These are phyloP conservation scores for Rachicladosporium sp. DNA, from an alignment of 2,329 filamentous ascomycete genomes.

Conservation along the genomic window DNA sequence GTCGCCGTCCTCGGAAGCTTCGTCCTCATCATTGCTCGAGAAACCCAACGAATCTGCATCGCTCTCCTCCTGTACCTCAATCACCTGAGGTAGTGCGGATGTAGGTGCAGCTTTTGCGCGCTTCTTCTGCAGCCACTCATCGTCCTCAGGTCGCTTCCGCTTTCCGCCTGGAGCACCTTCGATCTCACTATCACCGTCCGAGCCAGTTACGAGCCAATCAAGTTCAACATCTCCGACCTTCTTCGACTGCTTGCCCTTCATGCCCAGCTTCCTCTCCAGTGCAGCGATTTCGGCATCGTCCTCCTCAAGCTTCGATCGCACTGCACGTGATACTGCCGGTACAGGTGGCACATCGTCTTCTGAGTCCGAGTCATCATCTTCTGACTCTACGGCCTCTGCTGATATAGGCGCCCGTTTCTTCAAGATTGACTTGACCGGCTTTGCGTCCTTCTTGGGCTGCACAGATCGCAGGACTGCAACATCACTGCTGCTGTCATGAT, in stretches of 20 bases:
- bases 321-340: slow-evolving; percentile 5
- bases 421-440: slow-evolving; percentile 25
- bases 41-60: slow-evolving; percentile 5
- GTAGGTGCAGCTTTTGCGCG: slow-evolving; percentile 37
- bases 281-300: slow-evolving; percentile 84
- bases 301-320: slow-evolving; percentile 47
- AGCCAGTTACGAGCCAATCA: slow-evolving; percentile 60
- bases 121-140: slow-evolving; percentile 48
- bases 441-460: slow-evolving; percentile 12
- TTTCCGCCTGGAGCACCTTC: slow-evolving; percentile 33
- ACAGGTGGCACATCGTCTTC: slow-evolving; percentile 2
- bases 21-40: slow-evolving; percentile 12
- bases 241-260: slow-evolving; percentile 64
- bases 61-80: slow-evolving; percentile 13
- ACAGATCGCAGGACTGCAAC: too few species aligned
- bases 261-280: slow-evolving; percentile 75
- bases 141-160: slow-evolving; percentile 45
- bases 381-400: slow-evolving; percentile 3
- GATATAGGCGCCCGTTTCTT: slow-evolving; percentile 18
- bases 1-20: slow-evolving; percentile 28
- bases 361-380: slow-evolving; percentile 1
- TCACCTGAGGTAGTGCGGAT: slow-evolving; percentile 13
- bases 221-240: slow-evolving; percentile 76
- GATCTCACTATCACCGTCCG: slow-evolving; percentile 33
- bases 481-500: too few species aligned